Evolutionary conservation across 257 asterid species (phyloP).

Genomic region (Craterostigma plantagineum): DNA sequence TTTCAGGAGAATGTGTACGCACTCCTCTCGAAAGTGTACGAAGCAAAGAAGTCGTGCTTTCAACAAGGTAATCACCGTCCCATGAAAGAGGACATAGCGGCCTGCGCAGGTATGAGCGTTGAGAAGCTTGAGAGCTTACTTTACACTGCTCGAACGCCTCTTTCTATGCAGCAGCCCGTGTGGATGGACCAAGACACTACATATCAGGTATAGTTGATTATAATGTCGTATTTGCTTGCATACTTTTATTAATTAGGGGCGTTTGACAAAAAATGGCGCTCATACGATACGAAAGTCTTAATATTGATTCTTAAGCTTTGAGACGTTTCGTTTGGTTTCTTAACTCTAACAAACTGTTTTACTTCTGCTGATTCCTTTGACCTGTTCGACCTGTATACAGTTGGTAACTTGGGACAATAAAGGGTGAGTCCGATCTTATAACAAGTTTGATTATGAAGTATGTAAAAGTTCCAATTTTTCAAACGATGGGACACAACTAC

Average conservation of each 20-base stretch:
- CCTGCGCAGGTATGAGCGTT: slow-evolving; percentile 48
- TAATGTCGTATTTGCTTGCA: background rate
- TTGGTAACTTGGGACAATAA: no score
- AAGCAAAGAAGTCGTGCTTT: slow-evolving; percentile 43
- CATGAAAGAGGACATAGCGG: slow-evolving; percentile 58
- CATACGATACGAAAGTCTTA: no score
- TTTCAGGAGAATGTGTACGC: slow-evolving; percentile 71
- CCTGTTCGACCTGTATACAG: no score
- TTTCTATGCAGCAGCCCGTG: slow-evolving; percentile 62
- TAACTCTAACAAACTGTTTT: no score
- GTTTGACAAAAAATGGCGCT: background rate
- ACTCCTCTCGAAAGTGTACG: slow-evolving; percentile 53
- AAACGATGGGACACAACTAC: no score
- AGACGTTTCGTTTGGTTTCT: no score
- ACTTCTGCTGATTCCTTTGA: no score
- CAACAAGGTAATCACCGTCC: slow-evolving; percentile 50
- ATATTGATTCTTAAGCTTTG: no score
- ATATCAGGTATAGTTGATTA: slow-evolving; percentile 11
- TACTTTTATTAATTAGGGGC: background rate
- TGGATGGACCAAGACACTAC: slow-evolving; percentile 69
- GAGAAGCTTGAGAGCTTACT: slow-evolving; percentile 53
- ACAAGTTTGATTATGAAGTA: no score
- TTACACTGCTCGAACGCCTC: slow-evolving; percentile 45
- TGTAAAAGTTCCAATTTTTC: no score
- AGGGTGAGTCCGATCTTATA: no score